Base-by-base conservation (phyloP, 129 eudicot species). In the Ambrosia trifida region DNA sequence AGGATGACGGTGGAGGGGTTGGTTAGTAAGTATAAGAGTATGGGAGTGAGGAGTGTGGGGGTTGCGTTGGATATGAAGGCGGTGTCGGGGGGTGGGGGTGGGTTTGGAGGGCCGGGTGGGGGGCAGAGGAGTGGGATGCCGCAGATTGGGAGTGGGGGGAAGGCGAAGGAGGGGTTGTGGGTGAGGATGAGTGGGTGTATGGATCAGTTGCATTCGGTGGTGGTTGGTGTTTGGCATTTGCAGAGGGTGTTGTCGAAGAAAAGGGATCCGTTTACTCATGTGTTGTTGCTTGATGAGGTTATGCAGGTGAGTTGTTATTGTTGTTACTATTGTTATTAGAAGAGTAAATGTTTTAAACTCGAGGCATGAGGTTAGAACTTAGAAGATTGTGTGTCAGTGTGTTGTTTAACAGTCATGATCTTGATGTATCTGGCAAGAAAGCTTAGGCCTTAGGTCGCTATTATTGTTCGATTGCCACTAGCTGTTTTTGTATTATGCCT, bases 211-310 rank as follows among this genome's bases (percentile, higher is more conserved):
- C 98, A 93, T 83, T 81, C 88, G 2, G 81, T 89, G 20, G 81
- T 89, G 30, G 88, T 93, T 24, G 91, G 91, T 3, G 83, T 89
- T 85, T 93, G 98, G 98, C 95, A 89, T 83, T 87, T 93, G 81
- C 98, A 93, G 87, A 93, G 98, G 80, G 98, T 93, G 53, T 83
- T 93, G 76, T 93, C 96, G 0, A 93, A 93, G 92, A 93, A 93
- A 82, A 79, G 96, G 73, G 98, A 93, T 50, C 98, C 98, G 8
- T 93, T 93, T 71, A 93, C 98, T 41, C 98, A 89, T 76, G 92
- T 87, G 13, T 78, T 93, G 79, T 69, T 93, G 45, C 95, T 93
- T 17, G 98, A 93, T 76, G 98, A 89, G 60, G 96, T 93, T 54
- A 89, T 93, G 81, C 82, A 89, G 96, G 98, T 85, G 66, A 40